phyloP scores from a whole-genome alignment of 257 asterid genomes.

The Avicennia marina region DNA sequence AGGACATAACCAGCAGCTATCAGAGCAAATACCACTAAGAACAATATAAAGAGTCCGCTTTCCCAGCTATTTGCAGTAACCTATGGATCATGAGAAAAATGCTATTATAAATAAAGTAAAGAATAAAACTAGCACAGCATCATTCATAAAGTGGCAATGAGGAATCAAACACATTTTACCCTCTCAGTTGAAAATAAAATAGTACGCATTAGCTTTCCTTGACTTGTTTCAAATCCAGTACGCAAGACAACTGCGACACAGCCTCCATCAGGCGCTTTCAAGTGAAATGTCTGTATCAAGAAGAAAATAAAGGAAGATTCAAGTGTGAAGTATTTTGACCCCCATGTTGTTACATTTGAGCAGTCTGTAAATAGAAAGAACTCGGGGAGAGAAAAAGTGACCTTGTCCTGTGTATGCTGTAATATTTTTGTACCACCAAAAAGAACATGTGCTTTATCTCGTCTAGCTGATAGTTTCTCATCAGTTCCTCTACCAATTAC shows the following conservation, averaged over 20 bases:
- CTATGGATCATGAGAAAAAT: constrained; percentile 42
- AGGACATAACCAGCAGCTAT: constrained; percentile 99
- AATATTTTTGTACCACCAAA: constrained; percentile 97
- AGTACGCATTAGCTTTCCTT: constrained; percentile 99
- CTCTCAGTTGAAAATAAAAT: constrained; percentile 97
- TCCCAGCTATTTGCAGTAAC: constrained; percentile 99
- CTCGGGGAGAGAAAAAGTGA: constrained; percentile 23
- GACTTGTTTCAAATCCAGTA: constrained; percentile 98
- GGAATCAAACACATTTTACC: constrained; percentile 44
- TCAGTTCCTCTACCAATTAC: constrained; percentile 66
- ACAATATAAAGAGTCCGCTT: constrained; percentile 88
- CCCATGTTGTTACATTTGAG: background rate
- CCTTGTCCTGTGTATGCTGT: constrained; percentile 97
- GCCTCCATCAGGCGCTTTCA: constrained; percentile 98
- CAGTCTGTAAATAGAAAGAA: constrained; percentile 2
- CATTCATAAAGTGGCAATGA: constrained; percentile 18
- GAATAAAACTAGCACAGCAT: constrained; percentile 3
- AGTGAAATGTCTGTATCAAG: constrained; percentile 60
- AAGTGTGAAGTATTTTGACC: background rate
- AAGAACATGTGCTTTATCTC: constrained; percentile 92
- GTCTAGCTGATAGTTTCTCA: constrained; percentile 71
- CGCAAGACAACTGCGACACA: constrained; percentile 94
- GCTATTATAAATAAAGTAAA: constrained; percentile 11
- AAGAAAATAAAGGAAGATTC: constrained; percentile 9
- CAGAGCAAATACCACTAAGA: constrained; percentile 88